Evolutionary conservation across 352 stramenopile species (phyloP), one percentile per base, ranked within the genome.

Genomic region (Globisporangium paroecandrum): DNA sequence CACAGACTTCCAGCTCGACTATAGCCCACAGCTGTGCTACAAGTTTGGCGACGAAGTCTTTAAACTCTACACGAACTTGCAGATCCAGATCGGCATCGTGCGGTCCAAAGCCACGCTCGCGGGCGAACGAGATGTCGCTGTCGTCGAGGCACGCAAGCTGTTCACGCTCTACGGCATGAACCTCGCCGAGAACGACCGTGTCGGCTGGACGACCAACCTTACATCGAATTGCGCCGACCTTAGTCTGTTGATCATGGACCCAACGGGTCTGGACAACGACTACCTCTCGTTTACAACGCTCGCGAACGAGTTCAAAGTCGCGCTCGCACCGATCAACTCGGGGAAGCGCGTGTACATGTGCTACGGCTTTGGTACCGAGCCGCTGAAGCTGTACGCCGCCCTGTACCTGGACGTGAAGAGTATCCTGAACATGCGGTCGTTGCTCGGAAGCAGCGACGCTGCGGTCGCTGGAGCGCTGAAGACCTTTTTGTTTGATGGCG

Each of bases 391-490:
- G 7, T 90, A 81, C 25, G 20, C 57, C 15, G 54, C 68, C 0
- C 53, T 89, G 7, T 89, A 82, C 53, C 20, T 90, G 10, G 73
- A 90, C 57, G 76, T 91, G 6, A 90, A 90, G 29, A 90, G 80
- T 32, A 73, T 91, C 18, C 65, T 70, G 3, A 85, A 82, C 46
- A 77, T 90, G 72, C 80, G 80, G 0, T 70, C 80, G 0, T 66
- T 88, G 5, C 58, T 78, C 32, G 79, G 72, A 6, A 83, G 79
- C 22, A 79, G 70, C 5, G 70, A 43, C 6, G 71, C 83, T 29
- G 80, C 77, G 1, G 77, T 91, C 1, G 62, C 80, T 0, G 78
- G 78, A 2, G 71, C 77, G 20, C 56, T 78, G 15, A 90, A 91
- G 54, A 82, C 81, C 1, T 89, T 91, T 69, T 32, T 89, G 12